Evolutionary conservation across 192 early-diverging fungal species (phyloP).

Genomic region (Podila verticillata): DNA sequence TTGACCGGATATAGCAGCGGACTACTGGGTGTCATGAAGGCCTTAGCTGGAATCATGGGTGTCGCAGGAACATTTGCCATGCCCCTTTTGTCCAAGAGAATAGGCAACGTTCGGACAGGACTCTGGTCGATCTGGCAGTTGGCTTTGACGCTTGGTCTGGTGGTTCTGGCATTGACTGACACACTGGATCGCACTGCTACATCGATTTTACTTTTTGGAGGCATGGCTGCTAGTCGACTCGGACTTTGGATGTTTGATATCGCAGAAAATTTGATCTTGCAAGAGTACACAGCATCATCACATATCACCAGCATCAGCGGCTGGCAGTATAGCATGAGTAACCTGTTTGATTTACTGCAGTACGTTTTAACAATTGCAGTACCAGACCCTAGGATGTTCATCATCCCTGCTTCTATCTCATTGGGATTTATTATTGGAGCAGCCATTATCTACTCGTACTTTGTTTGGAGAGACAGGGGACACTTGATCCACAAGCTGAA

Average conservation of each 20-base stretch:
- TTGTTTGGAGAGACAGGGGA: slow-evolving; percentile 36
- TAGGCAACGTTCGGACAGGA: slow-evolving; percentile 30
- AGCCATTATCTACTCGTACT: slow-evolving; percentile 24
- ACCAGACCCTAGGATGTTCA: slow-evolving; percentile 28
- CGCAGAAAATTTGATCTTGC: slow-evolving; percentile 32
- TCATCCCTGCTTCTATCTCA: slow-evolving; percentile 41
- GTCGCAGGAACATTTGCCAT: slow-evolving; percentile 21
- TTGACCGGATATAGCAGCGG: slow-evolving; percentile 28
- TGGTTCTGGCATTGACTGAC: slow-evolving; percentile 18
- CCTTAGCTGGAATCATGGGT: slow-evolving; percentile 24
- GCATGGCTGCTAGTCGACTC: slow-evolving; percentile 44
- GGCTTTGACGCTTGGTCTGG: slow-evolving; percentile 3
- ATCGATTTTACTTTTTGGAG: slow-evolving; percentile 33
- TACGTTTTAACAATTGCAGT: slow-evolving; percentile 28
- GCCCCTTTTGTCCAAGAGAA: slow-evolving; percentile 11
- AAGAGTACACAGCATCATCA: slow-evolving; percentile 14
- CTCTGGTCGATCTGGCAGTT: slow-evolving; percentile 48
- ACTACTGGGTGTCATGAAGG: slow-evolving; percentile 35
- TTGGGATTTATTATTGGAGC: slow-evolving; percentile 8
- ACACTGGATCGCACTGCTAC: background rate
- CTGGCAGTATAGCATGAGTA: slow-evolving; percentile 41
- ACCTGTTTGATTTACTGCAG: slow-evolving; percentile 31
- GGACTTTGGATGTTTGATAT: slow-evolving; percentile 48
- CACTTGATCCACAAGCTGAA: slow-evolving; percentile 36
- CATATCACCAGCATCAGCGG: slow-evolving; percentile 30